Percentiles rank a stretch among this genome's conserved stretches.
These are phyloP conservation scores for Boletus fagicola DNA, from an alignment of 768 basidiomycete genomes.

Conservation along the genomic window DNA sequence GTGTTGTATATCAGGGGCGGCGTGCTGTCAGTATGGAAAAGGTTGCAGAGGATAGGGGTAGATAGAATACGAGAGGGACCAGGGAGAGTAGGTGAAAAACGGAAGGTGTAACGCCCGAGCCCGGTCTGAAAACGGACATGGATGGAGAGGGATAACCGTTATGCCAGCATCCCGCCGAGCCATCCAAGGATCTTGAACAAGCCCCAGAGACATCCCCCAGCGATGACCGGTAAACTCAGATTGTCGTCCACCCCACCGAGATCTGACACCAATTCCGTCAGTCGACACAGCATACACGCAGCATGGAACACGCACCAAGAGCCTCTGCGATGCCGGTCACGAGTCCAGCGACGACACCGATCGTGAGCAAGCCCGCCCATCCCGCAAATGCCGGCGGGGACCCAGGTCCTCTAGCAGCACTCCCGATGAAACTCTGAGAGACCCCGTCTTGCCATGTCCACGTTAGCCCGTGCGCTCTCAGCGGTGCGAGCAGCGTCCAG, in stretches of 20 bases:
- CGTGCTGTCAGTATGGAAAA: background rate
- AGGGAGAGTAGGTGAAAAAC: background rate
- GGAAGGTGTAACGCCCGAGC: background rate
- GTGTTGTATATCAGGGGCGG: background rate
- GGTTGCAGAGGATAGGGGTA: background rate
- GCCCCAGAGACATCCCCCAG: constrained; percentile 69
- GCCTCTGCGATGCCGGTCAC: constrained; percentile 88
- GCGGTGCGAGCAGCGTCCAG: constrained; percentile 63
- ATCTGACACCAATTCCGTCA: constrained; percentile 45
- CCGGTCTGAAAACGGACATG: background rate
- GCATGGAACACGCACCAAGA: constrained; percentile 55
- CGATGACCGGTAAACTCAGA: constrained; percentile 82
- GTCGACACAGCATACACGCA: background rate
- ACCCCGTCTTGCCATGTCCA: constrained; percentile 62
- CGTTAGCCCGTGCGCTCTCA: constrained; percentile 40
- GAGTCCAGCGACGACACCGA: constrained; percentile 67
- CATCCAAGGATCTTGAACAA: constrained; percentile 45
- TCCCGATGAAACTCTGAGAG: constrained; percentile 25
- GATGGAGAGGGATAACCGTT: background rate
- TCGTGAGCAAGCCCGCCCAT: constrained; percentile 48
- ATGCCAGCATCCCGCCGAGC: constrained; percentile 28
- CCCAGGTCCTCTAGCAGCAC: background rate
- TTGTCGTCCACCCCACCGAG: constrained; percentile 87
- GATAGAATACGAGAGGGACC: background rate
- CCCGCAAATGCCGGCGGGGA: constrained; percentile 20